These are phyloP conservation scores for Fusarium torulosum DNA, from an alignment of 2,329 filamentous ascomycete species.

Conservation along the genomic window DNA sequence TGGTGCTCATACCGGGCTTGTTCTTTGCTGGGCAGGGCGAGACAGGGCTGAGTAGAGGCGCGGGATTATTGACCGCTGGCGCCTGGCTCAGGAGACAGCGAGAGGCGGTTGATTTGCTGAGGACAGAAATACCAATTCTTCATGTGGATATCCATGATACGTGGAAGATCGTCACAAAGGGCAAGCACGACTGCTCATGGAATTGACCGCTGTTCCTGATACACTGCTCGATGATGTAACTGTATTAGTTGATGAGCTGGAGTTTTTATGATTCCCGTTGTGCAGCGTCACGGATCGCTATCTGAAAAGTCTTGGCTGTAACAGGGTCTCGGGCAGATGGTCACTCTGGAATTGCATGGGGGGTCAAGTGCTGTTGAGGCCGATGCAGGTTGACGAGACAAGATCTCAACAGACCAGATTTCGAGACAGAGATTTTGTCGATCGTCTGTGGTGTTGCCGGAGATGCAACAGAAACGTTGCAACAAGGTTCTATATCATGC, in stretches of 20 bases:
- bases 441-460: not conserved
- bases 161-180: slow-evolving; percentile 32
- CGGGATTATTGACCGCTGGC: slow-evolving; percentile 28
- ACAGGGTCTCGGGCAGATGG: slow-evolving; percentile 38
- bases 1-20: slow-evolving; percentile 15
- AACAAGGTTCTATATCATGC: not conserved
- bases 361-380: slow-evolving; percentile 4
- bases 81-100: slow-evolving; percentile 19
- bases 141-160: slow-evolving; percentile 36
- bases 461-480: not conserved
- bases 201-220: slow-evolving; percentile 34
- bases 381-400: slow-evolving; percentile 6
- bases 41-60: slow-evolving; percentile 38
- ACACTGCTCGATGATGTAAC: slow-evolving; percentile 31
- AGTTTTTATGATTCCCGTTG: slow-evolving; percentile 27
- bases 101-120: slow-evolving; percentile 28
- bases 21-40: slow-evolving; percentile 23
- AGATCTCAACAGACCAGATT: not conserved
- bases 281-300: slow-evolving; percentile 36
- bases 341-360: slow-evolving; percentile 37
- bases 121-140: slow-evolving; percentile 25
- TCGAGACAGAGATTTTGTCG: not conserved
- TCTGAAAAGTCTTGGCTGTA: slow-evolving; percentile 43
- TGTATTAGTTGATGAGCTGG: slow-evolving; percentile 22
- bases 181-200: slow-evolving; percentile 8